phyloP scores from a whole-genome alignment of 371 early-diverging fungal species.

The Haplosporangium sp. region DNA sequence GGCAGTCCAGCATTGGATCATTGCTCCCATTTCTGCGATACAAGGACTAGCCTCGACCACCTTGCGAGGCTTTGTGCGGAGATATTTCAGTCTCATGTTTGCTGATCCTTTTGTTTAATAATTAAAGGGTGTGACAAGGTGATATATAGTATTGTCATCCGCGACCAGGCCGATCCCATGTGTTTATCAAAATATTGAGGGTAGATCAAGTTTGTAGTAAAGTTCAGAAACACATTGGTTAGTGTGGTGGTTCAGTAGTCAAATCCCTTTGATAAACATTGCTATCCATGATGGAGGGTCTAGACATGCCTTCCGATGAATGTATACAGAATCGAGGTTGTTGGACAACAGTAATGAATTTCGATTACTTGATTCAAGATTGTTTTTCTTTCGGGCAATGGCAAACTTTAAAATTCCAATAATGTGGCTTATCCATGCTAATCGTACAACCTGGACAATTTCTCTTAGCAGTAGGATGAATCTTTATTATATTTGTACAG shows the following conservation, averaged over 20 bases:
- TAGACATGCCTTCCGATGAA: background rate
- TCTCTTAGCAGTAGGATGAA: background rate
- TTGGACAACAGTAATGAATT: background rate
- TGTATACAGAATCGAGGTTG: slow-evolving; percentile 2
- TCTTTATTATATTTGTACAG: slow-evolving; percentile 4
- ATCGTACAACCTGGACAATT: no score
- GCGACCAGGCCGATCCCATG: slow-evolving; percentile 3
- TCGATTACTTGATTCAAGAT: background rate
- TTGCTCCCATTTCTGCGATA: slow-evolving; percentile 72
- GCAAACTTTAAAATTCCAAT: background rate
- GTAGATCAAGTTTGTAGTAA: background rate
- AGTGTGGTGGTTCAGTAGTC: background rate
- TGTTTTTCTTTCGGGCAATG: slow-evolving; percentile 3
- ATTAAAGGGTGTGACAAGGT: background rate
- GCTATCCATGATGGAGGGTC: background rate
- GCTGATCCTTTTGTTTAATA: slow-evolving; percentile 20
- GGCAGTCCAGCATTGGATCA: slow-evolving; percentile 77
- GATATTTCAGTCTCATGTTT: slow-evolving; percentile 73
- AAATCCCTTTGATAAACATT: background rate
- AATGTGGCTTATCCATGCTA: background rate
- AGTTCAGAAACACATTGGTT: slow-evolving; percentile 1
- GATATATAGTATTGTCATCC: background rate
- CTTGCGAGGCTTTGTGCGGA: slow-evolving; percentile 75
- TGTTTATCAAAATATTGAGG: background rate
- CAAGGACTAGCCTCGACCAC: slow-evolving; percentile 72